Base-by-base conservation (phyloP, 768 basidiomycete genomes). In the Mrakia gelida region DNA sequence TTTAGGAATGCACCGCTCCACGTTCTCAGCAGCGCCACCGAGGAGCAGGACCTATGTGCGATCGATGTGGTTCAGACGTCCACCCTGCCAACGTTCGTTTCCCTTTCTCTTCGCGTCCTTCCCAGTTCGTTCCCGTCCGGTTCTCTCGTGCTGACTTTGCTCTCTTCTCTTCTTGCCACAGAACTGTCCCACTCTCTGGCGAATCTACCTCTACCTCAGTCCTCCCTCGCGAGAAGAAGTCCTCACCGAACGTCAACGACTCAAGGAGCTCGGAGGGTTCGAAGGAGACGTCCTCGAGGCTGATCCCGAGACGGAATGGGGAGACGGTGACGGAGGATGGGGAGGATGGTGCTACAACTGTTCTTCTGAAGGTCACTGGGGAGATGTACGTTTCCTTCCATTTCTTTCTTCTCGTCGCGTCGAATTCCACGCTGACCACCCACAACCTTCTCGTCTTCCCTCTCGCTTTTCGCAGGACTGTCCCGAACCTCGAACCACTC, bases 321-420 rank as follows among this genome's bases (percentile, higher is more conserved):
- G 54, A 45, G 73, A 73, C 45, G 74, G 75, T 16, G 74, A 75
- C 30, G 72, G 59, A 23, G 54, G 70, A 43, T 77, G 54, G 49
- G 76, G 59, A 45, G 78, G 75, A 21, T 79, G 74, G 74, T 79
- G 78, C 68, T 79, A 79, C 70, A 79, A 79, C 45, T 79, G 78
- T 41, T 68, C 78, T 11, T 8, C 30, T 21, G 78, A 79, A 13
- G 78, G 73, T 65, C 78, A 79, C 52, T 79, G 59, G 56, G 78
- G 78, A 23, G 78, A 79, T 61, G 76, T 77, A 34, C 38, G 70
- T 76, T 49, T 34, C 23, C 2, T 34, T 65, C 16, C 7, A 23
- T 54, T 30, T 18, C 5, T n/a, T 52, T 65, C 26, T 2, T 28
- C 16, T 62, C 61, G 18, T 2, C 13, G 8, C 59, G 10, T 9